Evolutionary conservation across 768 basidiomycete species (phyloP).

Genomic region (Candolleomyces aberdarensis): DNA sequence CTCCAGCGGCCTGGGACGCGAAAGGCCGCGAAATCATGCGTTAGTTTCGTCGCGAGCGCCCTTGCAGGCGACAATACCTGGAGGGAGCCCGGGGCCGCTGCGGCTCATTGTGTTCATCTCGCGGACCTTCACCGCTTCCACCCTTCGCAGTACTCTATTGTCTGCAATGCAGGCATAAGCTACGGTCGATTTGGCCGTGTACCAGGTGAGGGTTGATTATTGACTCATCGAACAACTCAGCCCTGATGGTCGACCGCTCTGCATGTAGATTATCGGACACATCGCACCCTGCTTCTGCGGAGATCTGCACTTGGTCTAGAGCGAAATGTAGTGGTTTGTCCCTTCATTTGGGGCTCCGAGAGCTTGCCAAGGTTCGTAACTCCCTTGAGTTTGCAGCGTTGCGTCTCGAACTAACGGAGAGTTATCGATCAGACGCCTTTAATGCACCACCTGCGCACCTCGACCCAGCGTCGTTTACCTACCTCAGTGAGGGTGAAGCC

Average conservation of each 20-base stretch:
- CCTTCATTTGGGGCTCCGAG: slow-evolving; percentile 6
- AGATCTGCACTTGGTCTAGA: too few species aligned
- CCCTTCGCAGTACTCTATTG: slow-evolving; percentile 82
- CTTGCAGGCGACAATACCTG: background rate
- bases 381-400: background rate
- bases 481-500: slow-evolving; percentile 53
- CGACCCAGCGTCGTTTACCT: slow-evolving; percentile 76
- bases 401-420: background rate
- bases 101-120: slow-evolving; percentile 82
- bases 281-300: too few species aligned
- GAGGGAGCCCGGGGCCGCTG: slow-evolving; percentile 71
- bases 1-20: slow-evolving; percentile 91
- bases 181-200: too few species aligned
- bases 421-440: slow-evolving; percentile 43
- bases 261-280: too few species aligned
- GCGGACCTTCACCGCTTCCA: slow-evolving; percentile 77
- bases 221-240: too few species aligned
- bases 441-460: slow-evolving; percentile 82
- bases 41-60: slow-evolving; percentile 69
- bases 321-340: too few species aligned
- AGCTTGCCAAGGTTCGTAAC: too few species aligned
- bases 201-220: too few species aligned
- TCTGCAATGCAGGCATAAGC: slow-evolving; percentile 89
- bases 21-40: slow-evolving; percentile 85
- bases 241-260: too few species aligned